phyloP scores from a whole-genome alignment of 2,329 filamentous ascomycete genomes.

The Akanthomyces muscarius region DNA sequence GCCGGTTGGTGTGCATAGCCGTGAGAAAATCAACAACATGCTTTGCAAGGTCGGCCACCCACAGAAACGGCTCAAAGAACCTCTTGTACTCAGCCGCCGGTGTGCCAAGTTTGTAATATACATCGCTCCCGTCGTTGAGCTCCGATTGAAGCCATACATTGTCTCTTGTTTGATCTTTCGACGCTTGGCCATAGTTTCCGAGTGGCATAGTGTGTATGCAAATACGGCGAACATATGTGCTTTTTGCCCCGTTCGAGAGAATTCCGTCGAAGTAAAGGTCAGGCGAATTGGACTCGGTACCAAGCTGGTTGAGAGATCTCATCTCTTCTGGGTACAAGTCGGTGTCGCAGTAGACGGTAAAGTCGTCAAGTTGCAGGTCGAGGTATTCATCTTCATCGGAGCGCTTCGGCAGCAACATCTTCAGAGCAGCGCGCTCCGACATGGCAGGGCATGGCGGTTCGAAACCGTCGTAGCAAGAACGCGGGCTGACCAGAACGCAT shows the following conservation, averaged over 20 bases:
- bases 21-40: constrained; percentile 65
- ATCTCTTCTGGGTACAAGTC: constrained; percentile 44
- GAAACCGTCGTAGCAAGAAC: constrained; percentile 4
- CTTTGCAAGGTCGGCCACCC: constrained; percentile 68
- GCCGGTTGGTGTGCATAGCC: constrained; percentile 27
- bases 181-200: constrained; percentile 56
- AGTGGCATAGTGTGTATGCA: constrained; percentile 58
- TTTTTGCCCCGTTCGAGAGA: constrained; percentile 41
- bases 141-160: constrained; percentile 62
- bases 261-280: constrained; percentile 59
- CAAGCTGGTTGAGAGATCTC: constrained; percentile 50
- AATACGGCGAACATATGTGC: constrained; percentile 51
- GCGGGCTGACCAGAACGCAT: neutral
- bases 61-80: constrained; percentile 62
- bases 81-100: constrained; percentile 58
- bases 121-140: constrained; percentile 33
- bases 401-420: neutral
- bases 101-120: constrained; percentile 61
- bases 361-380: constrained; percentile 54
- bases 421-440: constrained; percentile 15
- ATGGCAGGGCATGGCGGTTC: constrained; percentile 14
- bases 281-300: constrained; percentile 31
- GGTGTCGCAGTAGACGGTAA: constrained; percentile 51
- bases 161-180: constrained; percentile 43
- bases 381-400: constrained; percentile 28